phyloP scores from a whole-genome alignment of 495 filamentous ascomycete genomes.

The Hypoxylon fragiforme region DNA sequence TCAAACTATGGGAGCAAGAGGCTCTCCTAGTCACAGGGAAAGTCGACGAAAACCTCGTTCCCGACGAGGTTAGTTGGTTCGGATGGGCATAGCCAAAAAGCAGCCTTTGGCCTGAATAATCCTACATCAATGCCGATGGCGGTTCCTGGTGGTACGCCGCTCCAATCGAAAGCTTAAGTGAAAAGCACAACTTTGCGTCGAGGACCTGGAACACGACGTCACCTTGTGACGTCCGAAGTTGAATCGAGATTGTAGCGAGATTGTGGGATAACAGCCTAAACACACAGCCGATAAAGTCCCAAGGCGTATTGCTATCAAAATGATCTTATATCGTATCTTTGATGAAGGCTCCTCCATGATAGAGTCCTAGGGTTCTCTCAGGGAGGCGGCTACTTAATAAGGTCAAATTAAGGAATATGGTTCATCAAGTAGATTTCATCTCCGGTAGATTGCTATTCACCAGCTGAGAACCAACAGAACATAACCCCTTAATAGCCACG shows the following conservation, averaged over 20 bases:
- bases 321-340: no score
- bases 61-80: slow-evolving; percentile 36
- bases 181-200: slow-evolving; percentile 61
- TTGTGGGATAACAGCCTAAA: slow-evolving; percentile 65
- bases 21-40: slow-evolving; percentile 24
- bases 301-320: no score
- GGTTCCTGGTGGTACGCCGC: slow-evolving; percentile 62
- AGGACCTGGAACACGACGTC: slow-evolving; percentile 56
- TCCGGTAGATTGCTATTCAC: no score
- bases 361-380: no score
- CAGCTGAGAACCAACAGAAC: no score
- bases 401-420: no score
- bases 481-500: no score
- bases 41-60: slow-evolving; percentile 14
- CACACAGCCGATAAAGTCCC: slow-evolving; percentile 41
- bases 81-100: slow-evolving; percentile 67
- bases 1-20: slow-evolving; percentile 43
- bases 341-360: no score
- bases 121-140: slow-evolving; percentile 61
- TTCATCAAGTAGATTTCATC: no score
- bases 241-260: slow-evolving; percentile 59
- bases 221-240: slow-evolving; percentile 61
- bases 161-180: slow-evolving; percentile 52
- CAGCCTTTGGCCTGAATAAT: slow-evolving; percentile 60
- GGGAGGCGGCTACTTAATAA: no score